Evolutionary conservation across 169 alveolate genomes (phyloP), one percentile per base, ranked within the genome.

Genomic region (Cryptosporidium ubiquitum): DNA sequence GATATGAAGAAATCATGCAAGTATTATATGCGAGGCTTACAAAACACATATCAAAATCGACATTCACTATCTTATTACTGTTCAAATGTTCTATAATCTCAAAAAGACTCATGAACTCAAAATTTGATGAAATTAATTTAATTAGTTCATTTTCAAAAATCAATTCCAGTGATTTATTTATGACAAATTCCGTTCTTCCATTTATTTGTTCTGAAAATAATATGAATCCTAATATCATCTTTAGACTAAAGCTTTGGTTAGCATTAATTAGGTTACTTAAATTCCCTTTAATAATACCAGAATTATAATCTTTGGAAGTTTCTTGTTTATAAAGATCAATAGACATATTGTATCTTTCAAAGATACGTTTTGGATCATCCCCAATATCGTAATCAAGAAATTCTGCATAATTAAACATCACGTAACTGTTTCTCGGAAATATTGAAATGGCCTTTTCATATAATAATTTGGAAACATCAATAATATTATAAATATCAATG

Each of bases 311-410:
- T 49, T 51, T 18, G 3, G 85, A 49, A 1, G 10, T 51, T 20
- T 71, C 69, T 23, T 29, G 47, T 49, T 26, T 71, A 26, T 31
- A 39, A 14, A 75, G 73, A 7, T 75, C 86, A 37, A 75, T 29
- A 37, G 89, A 58, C 39, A 33, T 79, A 12, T 23, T 79, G 33
- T 79, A 79, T 44, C 61, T 58, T 37, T 26, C 52, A n/a, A 39
- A 26, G 26, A 79, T 49, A 12, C n/a, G 66, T 39, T 35, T 44
- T 14, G 74, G 66, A 23, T 64, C 42, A 33, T 57, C 75, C 18
- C 89, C 89, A 4, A 79, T 23, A 79, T 79, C 89, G 39, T 61
- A 79, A n/a, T 79, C 89, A 6, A 79, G 61, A 58, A 61, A 79
- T 37, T 79, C 89, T 79, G 89, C 89, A 39, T 79, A 79, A 35